Conservation (phyloP, 768 basidiomycete species). For the Podaxis pistillaris region DNA sequence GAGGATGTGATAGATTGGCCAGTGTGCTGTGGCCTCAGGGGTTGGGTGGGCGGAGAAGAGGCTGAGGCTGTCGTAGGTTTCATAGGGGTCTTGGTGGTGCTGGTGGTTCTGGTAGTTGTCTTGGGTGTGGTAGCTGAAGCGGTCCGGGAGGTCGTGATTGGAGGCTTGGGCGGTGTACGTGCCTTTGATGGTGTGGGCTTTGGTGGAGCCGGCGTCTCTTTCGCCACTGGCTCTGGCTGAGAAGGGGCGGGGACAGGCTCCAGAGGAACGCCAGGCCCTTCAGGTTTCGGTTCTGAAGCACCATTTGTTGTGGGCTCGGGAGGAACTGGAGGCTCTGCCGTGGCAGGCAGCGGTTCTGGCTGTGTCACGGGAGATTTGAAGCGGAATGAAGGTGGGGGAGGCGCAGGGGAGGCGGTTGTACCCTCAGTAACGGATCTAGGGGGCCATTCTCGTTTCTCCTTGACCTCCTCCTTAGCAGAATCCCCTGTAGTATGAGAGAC, state of each 20-base stretch:
- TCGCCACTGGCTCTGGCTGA: conserved; percentile 19
- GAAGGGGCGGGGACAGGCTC: conserved; percentile 20
- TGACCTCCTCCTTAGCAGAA: conserved; percentile 61
- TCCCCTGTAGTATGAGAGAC: conserved; percentile 64
- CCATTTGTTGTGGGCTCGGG: conserved; percentile 5
- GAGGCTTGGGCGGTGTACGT: conserved; percentile 19
- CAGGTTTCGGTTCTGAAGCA: neutral
- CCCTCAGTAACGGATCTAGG: conserved; percentile 38
- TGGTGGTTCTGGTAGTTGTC: conserved; percentile 18
- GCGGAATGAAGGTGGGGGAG: conserved; percentile 5
- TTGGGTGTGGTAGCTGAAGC: conserved; percentile 25
- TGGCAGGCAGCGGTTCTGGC: neutral
- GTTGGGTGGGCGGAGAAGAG: conserved; percentile 21
- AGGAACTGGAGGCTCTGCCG: neutral
- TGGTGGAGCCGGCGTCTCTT: neutral
- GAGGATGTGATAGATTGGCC: conserved; percentile 29
- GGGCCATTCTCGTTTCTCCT: conserved; percentile 79
- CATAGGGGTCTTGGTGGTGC: conserved; percentile 21
- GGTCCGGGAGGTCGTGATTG: conserved; percentile 19
- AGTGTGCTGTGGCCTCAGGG: conserved; percentile 35
- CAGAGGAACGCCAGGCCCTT: conserved; percentile 3
- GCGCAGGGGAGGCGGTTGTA: neutral
- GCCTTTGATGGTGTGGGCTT: conserved; percentile 13
- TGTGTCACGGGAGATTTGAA: conserved; percentile 10
- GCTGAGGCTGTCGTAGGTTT: conserved; percentile 24